A percentile compares a stretch with the other conserved stretches of the same genome.
phyloP scores from a whole-genome alignment of 1,139 yeast species.

The Saccharomyces hybrid region DNA sequence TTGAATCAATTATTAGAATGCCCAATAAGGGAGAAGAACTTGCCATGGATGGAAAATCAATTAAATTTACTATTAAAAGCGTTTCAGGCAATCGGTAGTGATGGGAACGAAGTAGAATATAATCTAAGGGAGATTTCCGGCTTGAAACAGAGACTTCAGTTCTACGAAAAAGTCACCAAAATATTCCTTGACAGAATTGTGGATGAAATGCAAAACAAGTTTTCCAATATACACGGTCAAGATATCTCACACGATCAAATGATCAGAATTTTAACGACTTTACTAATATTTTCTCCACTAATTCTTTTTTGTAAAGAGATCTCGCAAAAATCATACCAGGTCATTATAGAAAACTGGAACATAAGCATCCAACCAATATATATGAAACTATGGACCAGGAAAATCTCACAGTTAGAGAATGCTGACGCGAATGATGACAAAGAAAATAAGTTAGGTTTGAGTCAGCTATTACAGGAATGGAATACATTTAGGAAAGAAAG shows the following conservation, averaged over 20 bases:
- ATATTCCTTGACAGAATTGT: slow-evolving; percentile 47
- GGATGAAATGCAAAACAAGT: slow-evolving; percentile 39
- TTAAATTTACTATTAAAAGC: slow-evolving; percentile 58
- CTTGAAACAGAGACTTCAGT: slow-evolving; percentile 55
- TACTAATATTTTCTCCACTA: slow-evolving; percentile 54
- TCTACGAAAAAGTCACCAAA: slow-evolving; percentile 51
- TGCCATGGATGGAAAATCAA: slow-evolving; percentile 49
- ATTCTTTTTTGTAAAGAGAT: slow-evolving; percentile 31
- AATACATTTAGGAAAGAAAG: slow-evolving; percentile 14
- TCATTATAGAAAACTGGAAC: slow-evolving; percentile 34
- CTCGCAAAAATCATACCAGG: slow-evolving; percentile 37
- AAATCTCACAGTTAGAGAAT: slow-evolving; percentile 10
- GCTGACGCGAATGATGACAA: not conserved
- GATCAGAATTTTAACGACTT: slow-evolving; percentile 36
- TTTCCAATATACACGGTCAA: slow-evolving; percentile 36
- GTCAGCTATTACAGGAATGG: slow-evolving; percentile 19
- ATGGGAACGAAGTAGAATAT: slow-evolving; percentile 35
- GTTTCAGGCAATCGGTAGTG: slow-evolving; percentile 49
- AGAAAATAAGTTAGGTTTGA: not conserved
- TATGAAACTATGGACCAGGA: slow-evolving; percentile 17
- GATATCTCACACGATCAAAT: slow-evolving; percentile 24
- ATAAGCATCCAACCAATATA: slow-evolving; percentile 17
- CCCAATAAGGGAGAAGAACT: slow-evolving; percentile 42
- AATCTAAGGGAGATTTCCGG: slow-evolving; percentile 68
- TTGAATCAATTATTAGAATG: slow-evolving; percentile 43